Percentiles rank a stretch among this genome's conserved stretches.
phyloP scores from a whole-genome alignment of 148 eudicot species.

The Heliamphora exappendiculata region DNA sequence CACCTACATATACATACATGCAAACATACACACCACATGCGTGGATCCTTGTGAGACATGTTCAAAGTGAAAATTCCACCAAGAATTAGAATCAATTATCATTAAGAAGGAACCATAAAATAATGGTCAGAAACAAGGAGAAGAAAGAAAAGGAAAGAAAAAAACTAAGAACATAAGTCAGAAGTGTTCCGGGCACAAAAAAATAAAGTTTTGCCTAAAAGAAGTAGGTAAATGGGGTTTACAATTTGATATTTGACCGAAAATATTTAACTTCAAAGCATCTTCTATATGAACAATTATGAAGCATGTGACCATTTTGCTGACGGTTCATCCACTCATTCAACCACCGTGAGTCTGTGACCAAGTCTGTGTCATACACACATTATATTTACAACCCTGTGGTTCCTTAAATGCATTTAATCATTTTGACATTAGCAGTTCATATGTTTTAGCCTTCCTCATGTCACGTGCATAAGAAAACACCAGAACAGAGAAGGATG shows the following conservation, averaged over 20 bases:
- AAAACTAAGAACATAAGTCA: background rate
- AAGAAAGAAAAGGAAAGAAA: background rate
- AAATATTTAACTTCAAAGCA: background rate
- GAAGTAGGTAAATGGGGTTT: background rate
- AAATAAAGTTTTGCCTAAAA: background rate
- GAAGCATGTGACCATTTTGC: constrained; percentile 2
- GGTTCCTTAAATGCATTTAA: too few species aligned
- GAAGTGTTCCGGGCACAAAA: background rate
- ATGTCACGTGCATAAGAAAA: too few species aligned
- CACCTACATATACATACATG: background rate
- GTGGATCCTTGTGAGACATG: background rate
- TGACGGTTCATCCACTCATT: background rate
- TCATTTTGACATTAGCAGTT: too few species aligned
- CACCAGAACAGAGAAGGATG: too few species aligned
- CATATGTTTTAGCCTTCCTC: too few species aligned
- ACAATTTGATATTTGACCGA: background rate
- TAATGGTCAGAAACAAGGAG: background rate
- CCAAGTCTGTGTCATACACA: background rate
- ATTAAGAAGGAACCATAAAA: too few species aligned
- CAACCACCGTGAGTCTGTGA: background rate
- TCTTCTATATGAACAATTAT: background rate
- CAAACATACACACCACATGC: background rate
- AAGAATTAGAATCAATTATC: background rate
- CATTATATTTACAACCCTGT: background rate
- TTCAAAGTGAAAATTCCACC: constrained; percentile 5